Conservation (phyloP, 495 filamentous ascomycete genomes). For the Astrocystis sublimbata region DNA sequence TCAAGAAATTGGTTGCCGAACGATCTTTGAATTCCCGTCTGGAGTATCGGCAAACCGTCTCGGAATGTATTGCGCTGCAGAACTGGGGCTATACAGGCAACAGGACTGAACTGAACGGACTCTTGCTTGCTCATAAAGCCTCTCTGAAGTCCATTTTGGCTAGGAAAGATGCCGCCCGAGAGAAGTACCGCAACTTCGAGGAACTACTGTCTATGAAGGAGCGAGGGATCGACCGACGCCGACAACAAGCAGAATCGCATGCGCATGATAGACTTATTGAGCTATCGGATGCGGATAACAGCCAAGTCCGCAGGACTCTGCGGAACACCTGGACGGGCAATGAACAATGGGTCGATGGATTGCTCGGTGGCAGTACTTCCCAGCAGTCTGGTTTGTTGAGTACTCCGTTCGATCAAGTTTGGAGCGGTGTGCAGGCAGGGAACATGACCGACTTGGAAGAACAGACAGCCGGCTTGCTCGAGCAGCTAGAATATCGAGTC, state of each 20-base stretch:
- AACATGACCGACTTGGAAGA: constrained; percentile 53
- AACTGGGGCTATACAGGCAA: constrained; percentile 59
- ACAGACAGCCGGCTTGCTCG: constrained; percentile 49
- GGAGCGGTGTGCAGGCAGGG: constrained; percentile 59
- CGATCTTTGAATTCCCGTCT: constrained; percentile 37
- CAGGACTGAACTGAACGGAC: constrained; percentile 59
- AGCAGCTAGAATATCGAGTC: constrained; percentile 64
- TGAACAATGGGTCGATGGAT: constrained; percentile 63
- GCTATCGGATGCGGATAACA: constrained; percentile 41
- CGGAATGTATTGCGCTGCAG: constrained; percentile 63
- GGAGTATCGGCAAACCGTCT: constrained; percentile 44
- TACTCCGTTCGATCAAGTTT: constrained; percentile 64
- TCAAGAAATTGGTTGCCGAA: constrained; percentile 65
- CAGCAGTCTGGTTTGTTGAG: constrained; percentile 64
- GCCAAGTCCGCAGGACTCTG: constrained; percentile 52
- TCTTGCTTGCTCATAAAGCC: constrained; percentile 71
- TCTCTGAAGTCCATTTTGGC: constrained; percentile 56
- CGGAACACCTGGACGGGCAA: constrained; percentile 75
- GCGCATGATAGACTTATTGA: constrained; percentile 18
- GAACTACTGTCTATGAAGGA: constrained; percentile 56
- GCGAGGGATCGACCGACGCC: constrained; percentile 41
- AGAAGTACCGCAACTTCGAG: constrained; percentile 57
- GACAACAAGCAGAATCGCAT: constrained; percentile 40
- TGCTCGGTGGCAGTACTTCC: constrained; percentile 63
- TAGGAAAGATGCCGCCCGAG: constrained; percentile 57